Base-by-base conservation (phyloP, 1,284 basidiomycete genomes). In the Irpex lacteus region DNA sequence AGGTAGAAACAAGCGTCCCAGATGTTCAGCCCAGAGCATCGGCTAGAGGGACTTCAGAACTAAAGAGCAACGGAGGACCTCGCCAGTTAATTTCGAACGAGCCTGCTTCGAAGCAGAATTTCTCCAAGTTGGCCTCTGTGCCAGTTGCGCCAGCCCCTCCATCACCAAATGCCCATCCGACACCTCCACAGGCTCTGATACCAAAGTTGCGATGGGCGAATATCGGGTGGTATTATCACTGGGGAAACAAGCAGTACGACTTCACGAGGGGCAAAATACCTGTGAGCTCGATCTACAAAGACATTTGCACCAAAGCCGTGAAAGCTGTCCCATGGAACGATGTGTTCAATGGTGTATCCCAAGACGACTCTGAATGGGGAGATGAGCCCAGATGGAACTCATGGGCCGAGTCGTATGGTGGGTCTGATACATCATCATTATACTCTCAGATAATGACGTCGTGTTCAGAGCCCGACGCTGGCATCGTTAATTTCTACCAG, bases 401-500 rank as follows among this genome's bases (percentile, higher is more conserved):
- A 4, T 96, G 94, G 94, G 74, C 77, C 15, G 79, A 89, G 32
- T 88, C 86, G 15, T 96, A 96, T 72, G 88, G 94, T 93, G 69
- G 60, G 77, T 55, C 1, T 13, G n/a, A 13, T 18, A 19, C 18
- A n/a, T 32, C 26, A 4, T 9, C 1, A 4, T 52, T 55, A 8
- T 59, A 34, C 47, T 59, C 32, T 60, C 13, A 18, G 7, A 52
- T n/a, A 15, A 44, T 52, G 50, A 52, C 15, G 50, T 9, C 19
- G 18, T 52, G 50, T 18, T n/a, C 8, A 91, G 95, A 92, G 72
- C 93, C 94, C 2, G 95, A 96, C 73, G 94, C 95, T 9, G 95
- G 95, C 2, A 96, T 98, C 56, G 91, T 97, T 65, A 98, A 98
- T 74, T 97, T 94, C 71, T 95, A 95, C 73, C 92, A 95, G 74